Evolutionary conservation across 2,329 filamentous ascomycete genomes (phyloP), one percentile per base, ranked within the genome.

Genomic region (Pezicula rhizophila): DNA sequence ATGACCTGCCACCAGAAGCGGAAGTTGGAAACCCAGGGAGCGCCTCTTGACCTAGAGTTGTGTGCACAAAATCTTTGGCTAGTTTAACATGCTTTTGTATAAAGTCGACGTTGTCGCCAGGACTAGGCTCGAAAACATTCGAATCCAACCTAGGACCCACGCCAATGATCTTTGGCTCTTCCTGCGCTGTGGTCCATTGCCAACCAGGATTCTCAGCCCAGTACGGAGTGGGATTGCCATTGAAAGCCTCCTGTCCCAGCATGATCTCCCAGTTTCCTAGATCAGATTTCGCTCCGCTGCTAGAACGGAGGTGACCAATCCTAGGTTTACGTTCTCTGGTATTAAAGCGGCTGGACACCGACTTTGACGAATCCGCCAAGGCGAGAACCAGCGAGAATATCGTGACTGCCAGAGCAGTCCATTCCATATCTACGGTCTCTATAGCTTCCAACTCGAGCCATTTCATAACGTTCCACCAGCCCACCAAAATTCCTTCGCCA

Each of bases 381-480:
- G 76, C 77, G 14, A 89, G 66, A 45, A 80, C 85, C 50, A 86
- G 73, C 3, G 79, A 71, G 41, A 89, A 75, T 3, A 91, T 65
- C 8, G 85, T 71, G 8, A 87, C 73, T 3, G 81, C 73, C 42
- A 86, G 64, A 2, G 82, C 79, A 4, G 84, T 85, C 86, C 86
- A 91, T 64, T 91, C 87, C 1, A 70, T 49, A 52, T 85, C 75
- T 3, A 67, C 65, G 12, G 73, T 63, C 7, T 70, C 61, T 4
- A 74, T 67, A 4, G 74, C 70, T 48, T 75, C 74, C 10, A 67
- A 60, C 26, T 70, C 69, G 37, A 88, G 70, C 87, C 87, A 92
- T 52, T 81, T 79, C 67, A 86, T 77, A 17, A 80, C 75, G 61
- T 88, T 83, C 77, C 86, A 87, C 85, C 87, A 91, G 2, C 78